Percentiles rank a stretch among this genome's conserved stretches.
phyloP scores from a whole-genome alignment of 2,329 filamentous ascomycete species.

The Pyrenochaeta sp. region DNA sequence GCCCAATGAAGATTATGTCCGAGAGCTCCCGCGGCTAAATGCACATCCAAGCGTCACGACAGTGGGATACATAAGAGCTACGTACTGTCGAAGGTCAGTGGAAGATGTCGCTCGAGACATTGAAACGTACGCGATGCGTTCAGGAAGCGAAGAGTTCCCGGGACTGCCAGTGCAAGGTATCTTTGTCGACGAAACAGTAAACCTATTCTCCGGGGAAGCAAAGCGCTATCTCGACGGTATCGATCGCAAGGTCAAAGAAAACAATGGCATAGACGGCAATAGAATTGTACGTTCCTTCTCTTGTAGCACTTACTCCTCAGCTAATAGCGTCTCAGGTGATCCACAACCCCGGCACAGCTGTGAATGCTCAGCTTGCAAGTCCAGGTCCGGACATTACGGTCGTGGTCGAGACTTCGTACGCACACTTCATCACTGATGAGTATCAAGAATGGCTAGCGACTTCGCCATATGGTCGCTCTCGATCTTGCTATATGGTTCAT shows the following conservation, averaged over 20 bases:
- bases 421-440: constrained; percentile 22
- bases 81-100: constrained; percentile 52
- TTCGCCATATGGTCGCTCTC: constrained; percentile 29
- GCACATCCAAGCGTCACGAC: constrained; percentile 57
- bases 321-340: constrained; percentile 25
- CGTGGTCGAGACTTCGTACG: constrained; percentile 33
- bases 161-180: constrained; percentile 57
- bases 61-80: constrained; percentile 61
- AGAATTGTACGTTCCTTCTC: constrained; percentile 16
- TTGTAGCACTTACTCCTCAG: not conserved
- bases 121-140: constrained; percentile 56
- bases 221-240: constrained; percentile 32
- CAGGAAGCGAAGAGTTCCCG: constrained; percentile 31
- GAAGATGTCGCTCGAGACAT: constrained; percentile 50
- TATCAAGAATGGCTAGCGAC: constrained; percentile 37
- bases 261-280: constrained; percentile 11
- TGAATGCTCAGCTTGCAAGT: constrained; percentile 27
- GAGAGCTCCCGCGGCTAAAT: constrained; percentile 53
- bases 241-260: constrained; percentile 20
- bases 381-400: constrained; percentile 38
- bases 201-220: constrained; percentile 23
- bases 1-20: constrained; percentile 58
- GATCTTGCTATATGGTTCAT: constrained; percentile 39
- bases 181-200: constrained; percentile 62
- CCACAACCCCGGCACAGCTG: constrained; percentile 42